These are phyloP conservation scores for Penicillium paradoxum DNA, from an alignment of 495 filamentous ascomycete species.

Conservation along the genomic window DNA sequence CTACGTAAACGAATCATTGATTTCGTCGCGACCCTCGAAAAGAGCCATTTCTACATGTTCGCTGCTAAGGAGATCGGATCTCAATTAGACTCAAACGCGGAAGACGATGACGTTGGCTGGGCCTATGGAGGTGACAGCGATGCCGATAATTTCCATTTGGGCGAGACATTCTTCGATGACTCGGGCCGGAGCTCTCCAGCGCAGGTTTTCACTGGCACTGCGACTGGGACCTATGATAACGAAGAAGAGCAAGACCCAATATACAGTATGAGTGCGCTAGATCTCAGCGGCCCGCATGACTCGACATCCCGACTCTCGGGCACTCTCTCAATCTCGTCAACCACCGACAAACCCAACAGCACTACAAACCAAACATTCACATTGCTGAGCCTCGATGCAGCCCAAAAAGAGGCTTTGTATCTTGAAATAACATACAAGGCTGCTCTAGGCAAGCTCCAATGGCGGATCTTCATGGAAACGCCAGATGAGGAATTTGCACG, in stretches of 20 bases:
- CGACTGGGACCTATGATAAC: conserved; percentile 22
- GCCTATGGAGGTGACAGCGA: conserved; percentile 57
- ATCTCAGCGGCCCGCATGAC: conserved; percentile 39
- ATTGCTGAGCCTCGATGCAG: conserved; percentile 58
- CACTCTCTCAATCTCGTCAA: conserved; percentile 39
- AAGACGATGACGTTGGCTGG: conserved; percentile 83
- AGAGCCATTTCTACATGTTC: conserved; percentile 68
- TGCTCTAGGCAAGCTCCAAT: conserved; percentile 69
- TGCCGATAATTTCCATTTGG: conserved; percentile 35
- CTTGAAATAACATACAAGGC: conserved; percentile 57
- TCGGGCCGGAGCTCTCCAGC: conserved; percentile 39
- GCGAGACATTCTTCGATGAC: conserved; percentile 37
- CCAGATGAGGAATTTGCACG: conserved; percentile 77
- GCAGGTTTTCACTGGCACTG: conserved; percentile 27
- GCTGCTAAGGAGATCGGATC: conserved; percentile 76
- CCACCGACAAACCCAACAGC: conserved; percentile 35
- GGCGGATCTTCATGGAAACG: conserved; percentile 76
- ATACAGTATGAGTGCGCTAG: conserved; percentile 40
- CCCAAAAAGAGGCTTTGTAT: conserved; percentile 64
- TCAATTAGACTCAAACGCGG: conserved; percentile 56
- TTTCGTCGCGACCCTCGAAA: conserved; percentile 65
- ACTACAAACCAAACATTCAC: conserved; percentile 44
- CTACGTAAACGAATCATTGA: conserved; percentile 64
- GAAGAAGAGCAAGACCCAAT: conserved; percentile 41
- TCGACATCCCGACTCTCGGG: conserved; percentile 38